Evolutionary conservation across 2,329 filamentous ascomycete species (phyloP).

Genomic region (Fusarium hostae): DNA sequence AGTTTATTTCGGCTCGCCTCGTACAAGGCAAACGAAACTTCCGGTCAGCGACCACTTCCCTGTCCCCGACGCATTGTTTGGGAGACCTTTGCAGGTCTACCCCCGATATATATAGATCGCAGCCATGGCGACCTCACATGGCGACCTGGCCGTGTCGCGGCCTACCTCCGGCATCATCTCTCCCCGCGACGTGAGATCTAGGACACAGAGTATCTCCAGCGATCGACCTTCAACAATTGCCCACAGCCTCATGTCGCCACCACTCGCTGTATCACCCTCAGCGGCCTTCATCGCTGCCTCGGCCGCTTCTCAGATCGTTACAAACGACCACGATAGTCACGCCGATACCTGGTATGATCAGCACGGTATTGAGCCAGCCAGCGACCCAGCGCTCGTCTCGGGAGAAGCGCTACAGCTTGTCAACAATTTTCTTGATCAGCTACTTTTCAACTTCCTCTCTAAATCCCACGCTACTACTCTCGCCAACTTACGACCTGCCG

Average conservation of each 20-base stretch:
- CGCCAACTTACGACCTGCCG: conserved; percentile 79
- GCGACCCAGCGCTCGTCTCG: conserved; percentile 78
- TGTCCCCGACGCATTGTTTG: conserved; percentile 25
- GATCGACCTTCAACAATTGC: conserved; percentile 72
- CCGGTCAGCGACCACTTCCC: conserved; percentile 25
- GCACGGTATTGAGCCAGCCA: conserved; percentile 71
- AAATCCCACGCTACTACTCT: conserved; percentile 82
- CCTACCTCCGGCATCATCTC: conserved; percentile 50
- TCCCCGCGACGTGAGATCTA: conserved; percentile 55
- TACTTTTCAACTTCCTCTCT: conserved; percentile 90
- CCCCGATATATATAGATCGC: conserved; percentile 39
- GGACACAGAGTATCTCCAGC: conserved; percentile 75
- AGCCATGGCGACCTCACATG: conserved; percentile 44
- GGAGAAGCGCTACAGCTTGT: conserved; percentile 78
- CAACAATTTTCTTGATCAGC: conserved; percentile 92
- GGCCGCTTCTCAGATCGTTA: conserved; percentile 91
- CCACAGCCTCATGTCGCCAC: conserved; percentile 72
- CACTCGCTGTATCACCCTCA: conserved; percentile 75
- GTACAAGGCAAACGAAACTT: conserved; percentile 34
- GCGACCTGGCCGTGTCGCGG: conserved; percentile 47
- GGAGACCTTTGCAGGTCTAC: conserved; percentile 40
- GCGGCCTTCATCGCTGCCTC: conserved; percentile 89
- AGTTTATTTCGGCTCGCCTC: conserved; percentile 31
- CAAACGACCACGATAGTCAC: conserved; percentile 84
- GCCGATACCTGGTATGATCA: conserved; percentile 76